A percentile compares a stretch with the other conserved stretches of the same genome.
phyloP scores from a whole-genome alignment of 1,284 basidiomycete species.

The Ganoderma lingzhi region DNA sequence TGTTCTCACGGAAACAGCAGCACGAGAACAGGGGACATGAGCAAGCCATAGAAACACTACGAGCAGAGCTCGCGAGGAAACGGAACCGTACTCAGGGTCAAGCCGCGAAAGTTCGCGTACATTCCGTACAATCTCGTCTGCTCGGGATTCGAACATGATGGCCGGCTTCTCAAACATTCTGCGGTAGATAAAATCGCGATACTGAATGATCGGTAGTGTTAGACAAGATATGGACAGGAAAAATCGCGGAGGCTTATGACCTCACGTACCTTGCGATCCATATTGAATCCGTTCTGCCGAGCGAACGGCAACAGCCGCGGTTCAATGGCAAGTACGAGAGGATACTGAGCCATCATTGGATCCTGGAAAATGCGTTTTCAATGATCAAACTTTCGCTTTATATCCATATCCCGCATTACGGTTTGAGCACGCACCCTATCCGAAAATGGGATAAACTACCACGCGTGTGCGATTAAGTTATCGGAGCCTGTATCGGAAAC shows the following conservation, averaged over 20 bases:
- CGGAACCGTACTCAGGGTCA: constrained; percentile 62
- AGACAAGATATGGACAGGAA: constrained; percentile 16
- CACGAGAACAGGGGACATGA: constrained; percentile 18
- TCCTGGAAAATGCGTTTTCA: constrained; percentile 52
- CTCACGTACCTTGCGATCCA: constrained; percentile 71
- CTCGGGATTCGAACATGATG: constrained; percentile 55
- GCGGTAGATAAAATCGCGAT: constrained; percentile 82
- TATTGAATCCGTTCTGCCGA: constrained; percentile 72
- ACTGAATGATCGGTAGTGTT: constrained; percentile 49
- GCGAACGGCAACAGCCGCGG: constrained; percentile 77
- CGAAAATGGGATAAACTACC: constrained; percentile 78
- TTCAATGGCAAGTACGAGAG: constrained; percentile 76
- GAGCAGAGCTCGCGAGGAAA: constrained; percentile 22
- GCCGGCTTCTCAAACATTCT: constrained; percentile 79
- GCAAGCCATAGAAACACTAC: constrained; percentile 19
- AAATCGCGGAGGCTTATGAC: constrained; percentile 16
- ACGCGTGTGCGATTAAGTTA: constrained; percentile 26
- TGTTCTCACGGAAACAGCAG: constrained; percentile 38
- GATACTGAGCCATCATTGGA: constrained; percentile 78
- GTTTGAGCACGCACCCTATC: constrained; percentile 56
- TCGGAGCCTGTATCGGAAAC: constrained; percentile 16
- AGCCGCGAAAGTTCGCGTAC: constrained; percentile 72
- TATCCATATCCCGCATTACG: constrained; percentile 6
- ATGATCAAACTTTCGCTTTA: constrained; percentile 24
- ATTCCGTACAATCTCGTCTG: constrained; percentile 71